Evolutionary conservation across 768 basidiomycete species (phyloP).

Genomic region (Leccinellum albellum): DNA sequence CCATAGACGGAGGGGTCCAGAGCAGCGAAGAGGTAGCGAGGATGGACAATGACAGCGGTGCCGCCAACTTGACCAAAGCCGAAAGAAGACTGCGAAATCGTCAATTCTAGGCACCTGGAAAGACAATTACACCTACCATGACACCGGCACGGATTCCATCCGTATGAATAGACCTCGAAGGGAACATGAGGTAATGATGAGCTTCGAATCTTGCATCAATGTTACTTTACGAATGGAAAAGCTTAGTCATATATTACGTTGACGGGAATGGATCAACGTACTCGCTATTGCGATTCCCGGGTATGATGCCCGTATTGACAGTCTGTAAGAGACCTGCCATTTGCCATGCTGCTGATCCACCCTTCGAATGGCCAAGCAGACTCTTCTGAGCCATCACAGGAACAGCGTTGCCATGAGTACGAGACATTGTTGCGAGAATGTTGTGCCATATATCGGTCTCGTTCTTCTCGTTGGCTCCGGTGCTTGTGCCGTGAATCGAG

Average conservation of each 20-base stretch:
- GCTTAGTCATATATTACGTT: background rate
- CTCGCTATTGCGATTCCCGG: conserved; percentile 96
- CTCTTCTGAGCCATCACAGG: conserved; percentile 98
- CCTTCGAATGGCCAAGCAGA: conserved; percentile 95
- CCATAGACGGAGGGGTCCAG: conserved; percentile 76
- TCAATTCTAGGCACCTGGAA: background rate
- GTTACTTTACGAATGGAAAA: conserved; percentile 50
- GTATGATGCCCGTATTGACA: conserved; percentile 80
- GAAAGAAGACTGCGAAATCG: conserved; percentile 68
- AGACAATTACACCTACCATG: conserved; percentile 55
- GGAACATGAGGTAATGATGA: conserved; percentile 92
- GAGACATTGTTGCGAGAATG: conserved; percentile 82
- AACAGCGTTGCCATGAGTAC: conserved; percentile 93
- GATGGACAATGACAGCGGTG: conserved; percentile 81
- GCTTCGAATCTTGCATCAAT: conserved; percentile 90
- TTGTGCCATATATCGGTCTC: conserved; percentile 97
- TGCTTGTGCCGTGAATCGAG: conserved; percentile 88
- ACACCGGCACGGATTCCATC: conserved; percentile 86
- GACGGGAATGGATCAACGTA: conserved; percentile 42
- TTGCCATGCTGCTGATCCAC: conserved; percentile 98
- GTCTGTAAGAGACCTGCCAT: conserved; percentile 89
- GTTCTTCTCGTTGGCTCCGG: conserved; percentile 91
- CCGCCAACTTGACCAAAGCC: conserved; percentile 99
- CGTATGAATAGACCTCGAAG: conserved; percentile 92
- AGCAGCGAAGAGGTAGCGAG: conserved; percentile 84